These are phyloP conservation scores for Diplocarpon mali DNA, from an alignment of 2,329 filamentous ascomycete genomes.

Conservation along the genomic window DNA sequence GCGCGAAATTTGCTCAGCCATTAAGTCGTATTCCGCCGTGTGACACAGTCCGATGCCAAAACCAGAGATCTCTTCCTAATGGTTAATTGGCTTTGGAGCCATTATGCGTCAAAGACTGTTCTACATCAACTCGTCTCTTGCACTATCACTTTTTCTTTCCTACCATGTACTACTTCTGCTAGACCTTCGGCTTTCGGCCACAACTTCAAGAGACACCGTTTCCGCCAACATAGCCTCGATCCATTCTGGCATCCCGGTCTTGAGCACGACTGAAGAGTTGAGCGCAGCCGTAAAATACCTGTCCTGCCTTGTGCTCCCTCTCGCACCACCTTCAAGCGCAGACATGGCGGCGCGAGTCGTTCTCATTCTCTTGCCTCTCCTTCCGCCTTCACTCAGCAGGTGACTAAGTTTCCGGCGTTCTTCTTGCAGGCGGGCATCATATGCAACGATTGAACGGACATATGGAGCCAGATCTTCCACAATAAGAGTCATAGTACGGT, in stretches of 20 bases:
- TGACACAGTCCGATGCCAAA: too few species aligned
- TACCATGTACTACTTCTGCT: constrained; percentile 4
- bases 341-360: constrained; percentile 66
- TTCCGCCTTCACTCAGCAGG: constrained; percentile 49
- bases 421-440: constrained; percentile 60
- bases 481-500: constrained; percentile 56
- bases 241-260: constrained; percentile 39
- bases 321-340: constrained; percentile 63
- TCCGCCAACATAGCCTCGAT: constrained; percentile 13
- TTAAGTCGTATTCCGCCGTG: too few species aligned
- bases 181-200: constrained; percentile 3
- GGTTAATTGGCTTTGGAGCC: not conserved
- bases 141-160: not conserved
- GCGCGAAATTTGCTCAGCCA: too few species aligned
- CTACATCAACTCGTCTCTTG: not conserved
- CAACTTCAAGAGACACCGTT: not conserved
- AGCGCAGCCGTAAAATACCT: constrained; percentile 57
- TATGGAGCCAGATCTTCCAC: constrained; percentile 77
- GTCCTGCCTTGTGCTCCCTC: constrained; percentile 56
- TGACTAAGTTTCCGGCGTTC: constrained; percentile 53
- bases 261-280: constrained; percentile 50
- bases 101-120: not conserved
- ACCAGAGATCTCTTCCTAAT: too few species aligned
- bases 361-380: constrained; percentile 45
- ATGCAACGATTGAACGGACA: constrained; percentile 72